phyloP scores from a whole-genome alignment of 345 rosid species.

The Acer campestre region DNA sequence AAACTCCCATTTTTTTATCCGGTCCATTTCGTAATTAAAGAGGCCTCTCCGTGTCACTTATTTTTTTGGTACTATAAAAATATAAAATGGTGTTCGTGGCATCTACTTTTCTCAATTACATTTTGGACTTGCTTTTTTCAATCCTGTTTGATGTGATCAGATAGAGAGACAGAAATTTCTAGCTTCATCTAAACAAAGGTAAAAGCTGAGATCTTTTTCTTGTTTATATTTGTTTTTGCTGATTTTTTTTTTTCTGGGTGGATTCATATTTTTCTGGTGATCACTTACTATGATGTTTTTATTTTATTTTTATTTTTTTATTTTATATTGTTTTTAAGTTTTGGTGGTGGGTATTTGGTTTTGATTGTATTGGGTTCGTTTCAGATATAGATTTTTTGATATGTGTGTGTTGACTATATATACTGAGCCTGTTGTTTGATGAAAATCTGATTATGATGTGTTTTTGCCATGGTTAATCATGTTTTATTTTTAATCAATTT shows the following conservation, averaged over 20 bases:
- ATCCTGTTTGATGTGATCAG: neutral
- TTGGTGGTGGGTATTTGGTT: neutral
- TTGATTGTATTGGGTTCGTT: neutral
- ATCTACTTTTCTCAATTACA: neutral
- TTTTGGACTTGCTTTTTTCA: neutral
- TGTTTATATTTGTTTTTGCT: neutral
- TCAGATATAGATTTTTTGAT: neutral
- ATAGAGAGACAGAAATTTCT: neutral
- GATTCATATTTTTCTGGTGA: neutral
- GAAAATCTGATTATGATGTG: neutral
- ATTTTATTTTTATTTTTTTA: neutral
- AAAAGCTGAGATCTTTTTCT: neutral
- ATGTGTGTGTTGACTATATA: neutral
- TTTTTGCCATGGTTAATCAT: neutral
- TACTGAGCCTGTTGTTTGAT: neutral
- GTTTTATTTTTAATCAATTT: neutral
- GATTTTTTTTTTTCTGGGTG: neutral
- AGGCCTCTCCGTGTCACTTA: neutral
- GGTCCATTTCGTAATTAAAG: neutral
- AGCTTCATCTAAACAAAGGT: neutral
- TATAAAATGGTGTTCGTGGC: neutral
- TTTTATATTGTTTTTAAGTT: too few species aligned
- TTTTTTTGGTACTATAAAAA: too few species aligned
- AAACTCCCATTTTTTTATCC: neutral
- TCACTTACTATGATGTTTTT: neutral